Evolutionary conservation across 106 monocot species (phyloP), one percentile per base, ranked within the genome.

Genomic region (Acorus calamus): DNA sequence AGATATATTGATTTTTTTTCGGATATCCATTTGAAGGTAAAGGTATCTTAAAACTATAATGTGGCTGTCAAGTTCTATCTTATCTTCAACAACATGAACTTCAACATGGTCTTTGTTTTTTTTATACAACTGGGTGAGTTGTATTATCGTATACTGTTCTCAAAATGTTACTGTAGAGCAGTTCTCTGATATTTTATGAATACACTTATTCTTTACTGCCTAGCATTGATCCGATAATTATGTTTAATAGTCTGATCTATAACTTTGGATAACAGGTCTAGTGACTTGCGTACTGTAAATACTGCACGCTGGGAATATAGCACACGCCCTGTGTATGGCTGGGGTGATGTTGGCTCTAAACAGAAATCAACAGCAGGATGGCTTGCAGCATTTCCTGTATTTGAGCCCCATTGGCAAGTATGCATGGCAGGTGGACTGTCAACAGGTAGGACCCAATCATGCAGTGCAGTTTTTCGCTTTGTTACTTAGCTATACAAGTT

Each of bases 341-440:
- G 96, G 96, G 96, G 96, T 70, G 85, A 91, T 81, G 68, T 85
- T 53, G 77, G 72, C 5, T 80, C 85, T 49, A 87, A 71, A 74
- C 96, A 98, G 69, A 83, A 83, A 59, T 83, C 96, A 53, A 88
- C 91, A 14, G 96, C 96, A 14, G 88, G 96, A 14, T 98, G 96
- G 96, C 88, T 83, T 67, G 96, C 96, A 55, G 78, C 83, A 50
- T 98, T 98, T 77, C 91, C 96, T 72, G 87, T 91, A 49, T 98
- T 98, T 77, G 96, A 98, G 65, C 96, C 96, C 55, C 96, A 98
- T 70, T 98, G 96, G 96, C 96, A 98, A 70, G 66, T 98, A 76
- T 98, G 96, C 79, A 98, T 98, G 96, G 91, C 87, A 47, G 76
- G 74, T 64, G 96, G 96, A 67, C 63, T 91, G 47, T 98, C 96